phyloP scores from a whole-genome alignment of 768 basidiomycete genomes.

The Lactifluus rugatus region DNA sequence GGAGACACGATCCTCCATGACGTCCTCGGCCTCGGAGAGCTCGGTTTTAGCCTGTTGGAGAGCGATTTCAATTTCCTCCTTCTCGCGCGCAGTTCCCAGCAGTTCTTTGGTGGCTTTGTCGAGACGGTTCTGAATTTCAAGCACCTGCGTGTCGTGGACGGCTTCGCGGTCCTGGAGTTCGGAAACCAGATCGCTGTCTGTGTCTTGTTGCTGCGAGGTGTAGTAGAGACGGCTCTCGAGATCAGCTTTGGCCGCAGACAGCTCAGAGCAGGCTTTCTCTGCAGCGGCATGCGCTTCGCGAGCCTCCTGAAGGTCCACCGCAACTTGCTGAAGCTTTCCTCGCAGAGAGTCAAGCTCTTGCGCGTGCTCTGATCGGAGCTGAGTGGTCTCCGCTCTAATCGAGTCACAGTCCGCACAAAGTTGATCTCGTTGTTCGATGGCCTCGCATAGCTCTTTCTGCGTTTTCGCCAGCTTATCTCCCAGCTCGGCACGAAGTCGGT shows the following conservation, averaged over 20 bases:
- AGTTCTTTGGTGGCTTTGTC: slow-evolving; percentile 3
- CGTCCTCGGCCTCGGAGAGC: not conserved
- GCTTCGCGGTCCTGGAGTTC: slow-evolving; percentile 4
- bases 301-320: slow-evolving; percentile 18
- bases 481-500: slow-evolving; percentile 2
- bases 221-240: slow-evolving; percentile 13
- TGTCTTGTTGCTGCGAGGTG: slow-evolving; percentile 2
- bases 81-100: not conserved
- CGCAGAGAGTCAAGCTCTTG: slow-evolving; percentile 21
- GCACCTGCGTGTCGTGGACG: not conserved
- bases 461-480: slow-evolving; percentile 19
- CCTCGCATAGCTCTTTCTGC: slow-evolving; percentile 19
- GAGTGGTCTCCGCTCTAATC: slow-evolving; percentile 7
- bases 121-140: slow-evolving; percentile 10
- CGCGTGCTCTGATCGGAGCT: slow-evolving; percentile 9
- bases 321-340: slow-evolving; percentile 18
- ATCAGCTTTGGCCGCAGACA: slow-evolving; percentile 8
- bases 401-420: not conserved
- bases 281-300: slow-evolving; percentile 18
- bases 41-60: not conserved
- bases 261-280: slow-evolving; percentile 27
- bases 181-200: not conserved
- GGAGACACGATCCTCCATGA: slow-evolving; percentile 3
- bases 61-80: slow-evolving; percentile 5
- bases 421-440: slow-evolving; percentile 10